Base-by-base conservation (phyloP, 139 green algal species). In the Picochlorum sp. region DNA sequence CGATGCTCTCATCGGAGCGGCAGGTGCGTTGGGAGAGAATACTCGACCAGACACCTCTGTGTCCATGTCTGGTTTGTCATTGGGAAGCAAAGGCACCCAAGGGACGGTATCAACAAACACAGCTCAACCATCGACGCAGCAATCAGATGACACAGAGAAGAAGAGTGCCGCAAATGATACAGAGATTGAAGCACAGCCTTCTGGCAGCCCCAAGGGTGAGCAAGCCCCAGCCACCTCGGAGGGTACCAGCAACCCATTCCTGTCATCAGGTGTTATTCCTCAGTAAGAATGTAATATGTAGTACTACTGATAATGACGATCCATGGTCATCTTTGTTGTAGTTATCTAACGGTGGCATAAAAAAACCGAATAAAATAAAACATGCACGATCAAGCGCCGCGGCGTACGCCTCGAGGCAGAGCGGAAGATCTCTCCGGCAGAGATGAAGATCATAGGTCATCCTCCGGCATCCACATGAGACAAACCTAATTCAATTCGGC, bases 221-320 rank as follows among this genome's bases (percentile, higher is more conserved):
- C 47, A 54, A 13, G 18, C 7, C 18, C 18, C 47, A 26, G 47
- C 47, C 16, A 18, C 51, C 11, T 18, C 51, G 14, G 51, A 59
- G 8, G 51, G 51, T 16, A 23, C 51, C 21, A 34, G 21, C 20
- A 59, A 59, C 23, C 51, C 51, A 59, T 59, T 59, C 23, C 23
- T 59, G n/a, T 59, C 51, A 14, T 59, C 51, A 34, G 51, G 51
- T 18, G 51, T 59, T 30, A 59, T 59, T 59, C 15, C 21, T 30
- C n/a, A 59, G 51, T 59, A 59, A 59, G 13, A 41, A 24, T 24
- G 49, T 20, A 56, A 56, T 4, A 41, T 23, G 3, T 54, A 28
- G 2, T 28, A 28, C 24, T 24, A 24, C 23, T 24, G 1, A 2
- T 24, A 2, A 24, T 24, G 23, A 24, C 23, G 23, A 24, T 2